Base-by-base conservation (phyloP, 192 early-diverging fungal genomes). In the Spizellomyces sp. region DNA sequence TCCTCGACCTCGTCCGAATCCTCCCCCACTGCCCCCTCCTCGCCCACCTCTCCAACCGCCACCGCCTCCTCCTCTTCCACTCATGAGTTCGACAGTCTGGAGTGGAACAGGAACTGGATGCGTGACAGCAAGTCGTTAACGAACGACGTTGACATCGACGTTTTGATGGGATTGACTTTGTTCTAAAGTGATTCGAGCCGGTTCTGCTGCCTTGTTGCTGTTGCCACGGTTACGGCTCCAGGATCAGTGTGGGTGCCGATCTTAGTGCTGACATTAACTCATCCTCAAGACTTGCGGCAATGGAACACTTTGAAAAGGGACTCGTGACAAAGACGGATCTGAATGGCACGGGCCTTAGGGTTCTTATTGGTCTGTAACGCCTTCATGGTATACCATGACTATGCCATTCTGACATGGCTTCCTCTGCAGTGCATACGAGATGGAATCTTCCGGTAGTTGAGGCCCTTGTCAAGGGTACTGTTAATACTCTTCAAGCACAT, bases 401-500 rank as follows among this genome's bases (percentile, higher is more conserved):
- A 60, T 19, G 64, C 42, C 8, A n/a, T 6, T 3, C 42, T 41
- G 43, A 67, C 36, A 22, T 55, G 1, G 17, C n/a, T 48, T 21
- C 8, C 71, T 19, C 19, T 12, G 6, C 64, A 79, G 91, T 98
- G 48, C 96, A 94, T 75, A 93, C 96, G 14, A 91, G 96, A 59
- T 99, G 98, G 96, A 99, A 99, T 81, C 63, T 77, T 17, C 74
- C 84, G 56, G 88, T 99, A 27, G 96, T 99, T 21, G 84, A 94
- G 14, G 83, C 86, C 9, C 86, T 99, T 10, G 92, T 97, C 14
- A 60, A 84, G 8, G 94, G 93, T 9, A 84, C 92, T 12, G 73
- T 79, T 21, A 77, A 86, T 4, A 86, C 90, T 9, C 86, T 99
- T 68, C 77, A 82, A 21, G 65, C 75, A 21, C 77, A 89, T 74